Base-by-base conservation (phyloP, 257 asterid species). In the Salvia splendens region DNA sequence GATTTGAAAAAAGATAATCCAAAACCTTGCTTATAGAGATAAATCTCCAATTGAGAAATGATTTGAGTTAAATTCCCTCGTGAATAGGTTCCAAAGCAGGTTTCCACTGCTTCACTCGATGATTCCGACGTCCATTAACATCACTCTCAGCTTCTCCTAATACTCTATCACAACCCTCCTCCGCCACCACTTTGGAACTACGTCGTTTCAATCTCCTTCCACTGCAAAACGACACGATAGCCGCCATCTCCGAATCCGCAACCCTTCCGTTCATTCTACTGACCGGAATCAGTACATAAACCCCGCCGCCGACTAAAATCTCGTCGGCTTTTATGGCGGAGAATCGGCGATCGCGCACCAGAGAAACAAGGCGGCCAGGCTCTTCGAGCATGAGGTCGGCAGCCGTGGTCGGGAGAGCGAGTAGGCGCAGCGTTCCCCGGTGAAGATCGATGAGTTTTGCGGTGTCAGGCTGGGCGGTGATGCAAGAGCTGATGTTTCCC, bases 241-340 rank as follows among this genome's bases (percentile, higher is more conserved):
- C 48, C 38, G 64, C 77, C 79, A 77, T 74, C 67, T 82, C 85
- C 56, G 81, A 65, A 40, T 74, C 83, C 1, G 81, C 74, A 12
- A 75, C 52, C 68, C 65, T 77, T 2, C 78, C 67, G 2, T 72
- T 30, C 40, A 77, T 74, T 73, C 81, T 72, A 52, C 38, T 16
- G 4, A 75, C 55, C 10, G 83, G 79, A 36, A 79, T 75, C 77
- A 77, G 16, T 9, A 80, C 1, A 56, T 80, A 83, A 47, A 77
- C 42, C 7, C 36, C 67, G 14, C 77, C 73, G 7, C 55, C 46
- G 20, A 63, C 14, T 24, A 82, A 57, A 30, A 28, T n/a, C 3
- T 82, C 83, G 50, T 82, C 87, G 54, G 82, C 82, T 69, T 73
- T 79, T 79, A 82, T 12, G 8, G 84, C 84, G 35, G 77, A 63